Evolutionary conservation across 2,329 filamentous ascomycete genomes (phyloP).

Genomic region (Aspergillus calidoustus): DNA sequence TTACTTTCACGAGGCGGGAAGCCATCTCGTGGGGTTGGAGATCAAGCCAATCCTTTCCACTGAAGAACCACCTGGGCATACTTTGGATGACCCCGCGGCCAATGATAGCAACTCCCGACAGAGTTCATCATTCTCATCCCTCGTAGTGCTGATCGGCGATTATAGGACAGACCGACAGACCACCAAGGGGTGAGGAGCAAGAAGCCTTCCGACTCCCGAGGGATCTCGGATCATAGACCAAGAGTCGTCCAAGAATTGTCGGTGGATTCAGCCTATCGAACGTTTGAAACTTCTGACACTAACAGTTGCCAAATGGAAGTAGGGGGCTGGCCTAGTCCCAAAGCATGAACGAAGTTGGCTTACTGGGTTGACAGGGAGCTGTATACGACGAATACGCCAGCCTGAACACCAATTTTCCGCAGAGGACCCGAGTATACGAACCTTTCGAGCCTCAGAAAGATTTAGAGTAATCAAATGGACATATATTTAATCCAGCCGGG

Average conservation of each 20-base stretch:
- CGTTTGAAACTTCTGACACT: not conserved
- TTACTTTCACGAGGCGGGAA: not conserved
- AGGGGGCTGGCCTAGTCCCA: not conserved
- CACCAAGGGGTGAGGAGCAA: not conserved
- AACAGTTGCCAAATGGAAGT: not conserved
- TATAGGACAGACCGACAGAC: not conserved
- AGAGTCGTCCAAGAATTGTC: not conserved
- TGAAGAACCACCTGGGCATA: not conserved
- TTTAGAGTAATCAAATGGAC: not conserved
- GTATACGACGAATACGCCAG: not conserved
- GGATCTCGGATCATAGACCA: not conserved
- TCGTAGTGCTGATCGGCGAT: conserved; percentile 15
- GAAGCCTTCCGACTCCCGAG: not conserved
- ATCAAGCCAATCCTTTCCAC: not conserved
- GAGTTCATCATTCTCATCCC: not conserved
- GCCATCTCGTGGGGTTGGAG: not conserved
- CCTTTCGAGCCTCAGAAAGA: not conserved
- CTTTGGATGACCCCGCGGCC: not conserved
- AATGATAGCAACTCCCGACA: not conserved
- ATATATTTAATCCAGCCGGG: not conserved
- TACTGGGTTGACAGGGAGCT: not conserved
- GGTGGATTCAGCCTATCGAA: not conserved
- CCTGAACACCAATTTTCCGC: not conserved
- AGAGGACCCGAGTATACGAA: conserved; percentile 10
- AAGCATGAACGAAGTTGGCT: not conserved